Percentiles rank a stretch among this genome's conserved stretches.
phyloP scores from a whole-genome alignment of 208 protist genomes.

The Crithidia fasciculata region DNA sequence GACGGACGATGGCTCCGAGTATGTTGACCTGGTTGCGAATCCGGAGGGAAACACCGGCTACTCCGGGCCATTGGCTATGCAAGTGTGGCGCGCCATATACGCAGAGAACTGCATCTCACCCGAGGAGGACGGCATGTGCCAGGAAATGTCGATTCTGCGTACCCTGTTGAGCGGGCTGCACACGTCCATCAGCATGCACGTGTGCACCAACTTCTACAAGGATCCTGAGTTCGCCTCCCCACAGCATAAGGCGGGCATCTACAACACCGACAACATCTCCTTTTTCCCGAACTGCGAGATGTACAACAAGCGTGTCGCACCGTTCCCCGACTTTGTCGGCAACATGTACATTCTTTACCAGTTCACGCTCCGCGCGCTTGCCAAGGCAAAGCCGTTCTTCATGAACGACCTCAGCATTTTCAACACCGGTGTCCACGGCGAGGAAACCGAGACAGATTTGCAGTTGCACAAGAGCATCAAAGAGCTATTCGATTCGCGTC shows the following conservation, averaged over 20 bases:
- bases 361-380: constrained; percentile 85
- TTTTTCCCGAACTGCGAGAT: constrained; percentile 90
- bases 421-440: constrained; percentile 54
- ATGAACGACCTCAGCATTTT: constrained; percentile 52
- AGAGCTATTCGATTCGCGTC: constrained; percentile 62
- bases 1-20: constrained; percentile 51
- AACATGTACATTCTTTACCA: constrained; percentile 91
- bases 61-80: constrained; percentile 65
- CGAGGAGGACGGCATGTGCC: constrained; percentile 41
- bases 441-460: constrained; percentile 50
- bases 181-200: constrained; percentile 88
- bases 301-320: constrained; percentile 61
- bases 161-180: constrained; percentile 90
- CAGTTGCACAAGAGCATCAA: constrained; percentile 51
- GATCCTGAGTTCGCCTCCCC: constrained; percentile 68
- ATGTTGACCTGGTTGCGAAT: constrained; percentile 86
- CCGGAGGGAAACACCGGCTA: constrained; percentile 91
- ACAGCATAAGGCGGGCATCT: constrained; percentile 48
- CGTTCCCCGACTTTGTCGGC: constrained; percentile 64
- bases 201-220: constrained; percentile 85
- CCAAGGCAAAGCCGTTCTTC: constrained; percentile 71
- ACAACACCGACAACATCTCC: constrained; percentile 82
- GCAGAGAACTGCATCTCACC: constrained; percentile 78
- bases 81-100: constrained; percentile 89
- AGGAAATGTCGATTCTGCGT: constrained; percentile 60